These are phyloP conservation scores for Hansfordia pulvinata DNA, from an alignment of 2,329 filamentous ascomycete genomes.

Conservation along the genomic window DNA sequence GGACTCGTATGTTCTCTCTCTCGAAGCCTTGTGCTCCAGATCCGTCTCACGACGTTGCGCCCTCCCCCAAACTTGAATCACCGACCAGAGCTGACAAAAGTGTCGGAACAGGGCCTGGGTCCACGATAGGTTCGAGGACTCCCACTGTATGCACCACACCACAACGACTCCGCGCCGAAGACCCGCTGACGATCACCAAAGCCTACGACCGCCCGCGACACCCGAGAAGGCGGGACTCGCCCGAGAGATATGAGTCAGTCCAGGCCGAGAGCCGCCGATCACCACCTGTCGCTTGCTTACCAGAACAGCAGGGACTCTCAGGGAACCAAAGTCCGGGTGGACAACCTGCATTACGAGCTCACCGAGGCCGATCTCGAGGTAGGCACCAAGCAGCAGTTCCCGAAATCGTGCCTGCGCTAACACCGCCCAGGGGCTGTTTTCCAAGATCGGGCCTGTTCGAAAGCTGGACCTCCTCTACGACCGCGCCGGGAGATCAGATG, in stretches of 20 bases:
- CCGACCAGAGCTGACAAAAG: conserved; percentile 10
- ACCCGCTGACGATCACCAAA: conserved; percentile 3
- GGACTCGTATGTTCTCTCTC: conserved; percentile 43
- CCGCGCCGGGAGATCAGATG: conserved; percentile 76
- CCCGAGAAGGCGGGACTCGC: conserved; percentile 22
- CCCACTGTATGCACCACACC: conserved; percentile 30
- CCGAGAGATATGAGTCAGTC: conserved; percentile 16
- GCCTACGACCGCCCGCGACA: conserved; percentile 11
- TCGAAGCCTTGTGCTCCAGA: too few relatives aligned
- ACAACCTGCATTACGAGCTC: conserved; percentile 87
- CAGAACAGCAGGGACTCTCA: conserved; percentile 27
- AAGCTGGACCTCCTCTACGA: conserved; percentile 69
- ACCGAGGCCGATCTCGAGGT: conserved; percentile 75
- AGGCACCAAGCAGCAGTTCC: too few relatives aligned
- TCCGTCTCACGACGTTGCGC: too few relatives aligned
- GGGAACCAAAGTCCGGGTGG: conserved; percentile 65
- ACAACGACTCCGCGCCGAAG: neutral
- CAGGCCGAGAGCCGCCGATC: neutral
- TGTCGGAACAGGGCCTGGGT: conserved; percentile 70
- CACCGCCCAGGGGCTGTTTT: conserved; percentile 59
- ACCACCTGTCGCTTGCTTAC: conserved; percentile 7
- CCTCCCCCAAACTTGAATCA: neutral
- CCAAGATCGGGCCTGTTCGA: conserved; percentile 57
- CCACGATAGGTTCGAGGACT: conserved; percentile 77
- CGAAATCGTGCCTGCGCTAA: neutral